phyloP scores from a whole-genome alignment of 495 filamentous ascomycete genomes.

The Tuber brumale region DNA sequence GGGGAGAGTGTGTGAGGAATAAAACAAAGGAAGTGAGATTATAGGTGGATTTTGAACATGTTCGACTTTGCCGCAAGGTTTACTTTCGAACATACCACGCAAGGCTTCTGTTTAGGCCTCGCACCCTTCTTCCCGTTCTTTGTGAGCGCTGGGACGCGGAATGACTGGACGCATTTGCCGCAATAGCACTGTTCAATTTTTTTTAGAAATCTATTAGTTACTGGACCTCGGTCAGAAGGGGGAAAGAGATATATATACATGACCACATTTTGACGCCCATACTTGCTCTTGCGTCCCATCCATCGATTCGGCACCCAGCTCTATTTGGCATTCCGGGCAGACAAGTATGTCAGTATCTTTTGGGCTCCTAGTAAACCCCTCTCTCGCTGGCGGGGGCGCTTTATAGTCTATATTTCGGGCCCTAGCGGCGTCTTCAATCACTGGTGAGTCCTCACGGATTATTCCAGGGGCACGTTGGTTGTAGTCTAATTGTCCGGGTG shows the following conservation, averaged over 20 bases:
- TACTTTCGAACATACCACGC: slow-evolving; percentile 35
- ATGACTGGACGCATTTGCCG: slow-evolving; percentile 32
- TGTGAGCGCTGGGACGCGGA: slow-evolving; percentile 22
- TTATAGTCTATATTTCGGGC: slow-evolving; percentile 48
- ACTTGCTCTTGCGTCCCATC: slow-evolving; percentile 57
- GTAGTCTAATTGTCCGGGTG: slow-evolving; percentile 42
- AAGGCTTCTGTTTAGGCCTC: slow-evolving; percentile 29
- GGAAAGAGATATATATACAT: slow-evolving; percentile 48
- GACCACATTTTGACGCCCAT: slow-evolving; percentile 70
- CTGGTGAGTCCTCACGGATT: slow-evolving; percentile 35
- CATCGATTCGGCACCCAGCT: slow-evolving; percentile 52
- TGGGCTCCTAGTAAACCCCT: slow-evolving; percentile 60
- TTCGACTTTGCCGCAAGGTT: slow-evolving; percentile 33
- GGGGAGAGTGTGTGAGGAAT: not conserved
- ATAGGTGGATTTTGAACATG: slow-evolving; percentile 40
- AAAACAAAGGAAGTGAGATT: slow-evolving; percentile 7
- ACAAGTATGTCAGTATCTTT: slow-evolving; percentile 58
- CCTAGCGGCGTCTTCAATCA: slow-evolving; percentile 31
- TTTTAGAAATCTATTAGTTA: not conserved
- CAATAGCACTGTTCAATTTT: slow-evolving; percentile 32
- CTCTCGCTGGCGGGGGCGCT: slow-evolving; percentile 52
- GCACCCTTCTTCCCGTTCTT: slow-evolving; percentile 14
- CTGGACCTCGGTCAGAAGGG: slow-evolving; percentile 2
- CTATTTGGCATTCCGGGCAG: slow-evolving; percentile 66
- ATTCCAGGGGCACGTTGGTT: slow-evolving; percentile 34